Conservation (phyloP, 2,329 filamentous ascomycete species). For the Pseudogymnoascus sp. region DNA sequence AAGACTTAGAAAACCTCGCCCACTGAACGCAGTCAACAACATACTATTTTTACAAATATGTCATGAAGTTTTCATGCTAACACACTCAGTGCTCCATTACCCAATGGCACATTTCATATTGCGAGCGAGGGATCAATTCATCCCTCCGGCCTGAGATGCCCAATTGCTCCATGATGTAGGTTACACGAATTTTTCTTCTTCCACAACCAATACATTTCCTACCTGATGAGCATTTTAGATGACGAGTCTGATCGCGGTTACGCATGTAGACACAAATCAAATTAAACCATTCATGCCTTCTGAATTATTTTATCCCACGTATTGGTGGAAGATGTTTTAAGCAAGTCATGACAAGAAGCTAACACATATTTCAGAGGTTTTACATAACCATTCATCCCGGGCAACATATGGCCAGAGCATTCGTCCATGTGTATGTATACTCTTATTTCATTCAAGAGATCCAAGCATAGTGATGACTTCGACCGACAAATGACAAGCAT, state of each 20-base stretch:
- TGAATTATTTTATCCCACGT: constrained; percentile 31
- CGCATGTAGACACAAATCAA: constrained; percentile 60
- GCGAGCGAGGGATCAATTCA: not conserved
- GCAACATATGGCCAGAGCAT: not conserved
- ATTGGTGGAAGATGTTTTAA: constrained; percentile 8
- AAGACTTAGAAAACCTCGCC: constrained; percentile 99
- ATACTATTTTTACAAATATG: constrained; percentile 6
- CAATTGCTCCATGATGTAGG: constrained; percentile 16
- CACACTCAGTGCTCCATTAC: not conserved
- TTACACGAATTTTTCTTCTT: constrained; percentile 18
- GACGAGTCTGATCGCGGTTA: constrained; percentile 72
- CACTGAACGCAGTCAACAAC: constrained; percentile 56
- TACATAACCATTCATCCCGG: constrained; percentile 1
- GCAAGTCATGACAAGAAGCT: not conserved
- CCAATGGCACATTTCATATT: not conserved
- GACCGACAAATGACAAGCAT: constrained; percentile 90
- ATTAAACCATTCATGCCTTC: constrained; percentile 66
- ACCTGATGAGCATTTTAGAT: constrained; percentile 52
- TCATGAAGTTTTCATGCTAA: constrained; percentile 5
- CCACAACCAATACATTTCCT: constrained; percentile 11
- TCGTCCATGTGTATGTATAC: constrained; percentile 6
- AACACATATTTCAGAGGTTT: constrained; percentile 11
- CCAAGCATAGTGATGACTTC: constrained; percentile 62
- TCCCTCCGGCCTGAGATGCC: not conserved
- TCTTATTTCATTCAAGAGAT: constrained; percentile 1